Evolutionary conservation across 2,329 filamentous ascomycete species (phyloP), one percentile per base, ranked within the genome.

Genomic region (Claviceps paspali): DNA sequence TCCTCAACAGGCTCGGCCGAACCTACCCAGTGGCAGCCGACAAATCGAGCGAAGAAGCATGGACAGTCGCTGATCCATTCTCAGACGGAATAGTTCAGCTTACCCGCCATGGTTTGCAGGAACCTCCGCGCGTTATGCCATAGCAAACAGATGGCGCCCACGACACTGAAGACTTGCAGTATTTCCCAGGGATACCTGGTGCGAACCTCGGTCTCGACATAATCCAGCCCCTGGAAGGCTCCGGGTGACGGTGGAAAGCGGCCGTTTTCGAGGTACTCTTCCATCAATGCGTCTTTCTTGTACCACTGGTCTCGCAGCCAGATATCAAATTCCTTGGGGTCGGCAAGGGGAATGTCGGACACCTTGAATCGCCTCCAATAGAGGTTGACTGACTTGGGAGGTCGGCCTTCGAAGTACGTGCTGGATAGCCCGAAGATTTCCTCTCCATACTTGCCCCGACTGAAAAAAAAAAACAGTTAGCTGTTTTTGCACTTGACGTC

Each of bases 351-450:
- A 30, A 98, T 93, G 15, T 85, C 76, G 17, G 71, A 70, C 11
- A 95, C 55, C 24, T 73, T 72, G 59, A 93, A 95, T 8, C 86
- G 77, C 37, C 91, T 76, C 85, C 88, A 98, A 60, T 93, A 82
- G 65, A 96, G 87, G 59, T 95, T 96, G 50, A 96, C 87, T 2
- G 86, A 94, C 55, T 87, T 94, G 2, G 88, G 91, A 1, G 87
- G 80, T 1, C 83, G 76, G 10, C 91, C 87, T 55, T 91, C 76
- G 44, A 95, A 79, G 53, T 91, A 94, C 4, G 85, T 92, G 34
- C 86, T 86, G 3, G 75, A 73, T 4, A 98, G 67, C 0, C 83
- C 87, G 57, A 92, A 96, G 50, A 83, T 81, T 34, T 92, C 76
- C 54, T 96, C 87, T n/a, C 88, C 87, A 47, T 79, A 95, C 49